Conservation (phyloP, 2,329 filamentous ascomycete species). For the Diaporthe sp. region DNA sequence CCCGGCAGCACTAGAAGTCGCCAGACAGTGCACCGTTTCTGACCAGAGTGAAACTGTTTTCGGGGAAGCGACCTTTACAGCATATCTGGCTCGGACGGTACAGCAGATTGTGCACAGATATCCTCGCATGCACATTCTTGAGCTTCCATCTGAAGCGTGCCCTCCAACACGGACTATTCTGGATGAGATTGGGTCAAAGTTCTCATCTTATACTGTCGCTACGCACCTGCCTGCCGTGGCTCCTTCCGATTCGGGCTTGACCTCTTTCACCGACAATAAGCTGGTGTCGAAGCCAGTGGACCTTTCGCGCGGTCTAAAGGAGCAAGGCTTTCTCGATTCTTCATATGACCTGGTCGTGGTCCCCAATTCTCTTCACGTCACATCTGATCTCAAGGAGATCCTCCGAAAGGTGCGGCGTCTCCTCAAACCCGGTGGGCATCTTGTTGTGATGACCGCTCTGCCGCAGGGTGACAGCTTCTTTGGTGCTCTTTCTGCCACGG, state of each 20-base stretch:
- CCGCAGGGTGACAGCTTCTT: no score
- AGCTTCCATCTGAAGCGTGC: conserved; percentile 53
- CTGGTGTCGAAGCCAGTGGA: conserved; percentile 40
- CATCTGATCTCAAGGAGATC: conserved; percentile 41
- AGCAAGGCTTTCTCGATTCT: conserved; percentile 47
- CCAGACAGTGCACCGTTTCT: no score
- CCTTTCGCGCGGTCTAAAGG: conserved; percentile 43
- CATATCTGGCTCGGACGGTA: conserved; percentile 45
- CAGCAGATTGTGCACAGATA: conserved; percentile 49
- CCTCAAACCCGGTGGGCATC: conserved; percentile 51
- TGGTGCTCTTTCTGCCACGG: no score
- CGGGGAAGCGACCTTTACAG: conserved; percentile 25
- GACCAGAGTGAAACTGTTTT: no score
- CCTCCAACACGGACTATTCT: conserved; percentile 52
- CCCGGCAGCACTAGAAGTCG: conserved; percentile 46
- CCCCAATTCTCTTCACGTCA: conserved; percentile 47
- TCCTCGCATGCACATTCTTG: conserved; percentile 50
- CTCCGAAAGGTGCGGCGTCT: conserved; percentile 45
- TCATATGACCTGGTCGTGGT: conserved; percentile 50
- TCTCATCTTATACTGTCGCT: conserved; percentile 56
- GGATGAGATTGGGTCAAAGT: conserved; percentile 44
- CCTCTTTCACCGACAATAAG: no score
- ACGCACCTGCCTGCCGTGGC: neutral
- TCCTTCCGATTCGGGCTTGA: neutral
- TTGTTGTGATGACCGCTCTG: conserved; percentile 40